Percentiles rank a stretch among this genome's conserved stretches.
phyloP scores from a whole-genome alignment of 148 eudicot genomes.

The Vaccinium myrtillus region DNA sequence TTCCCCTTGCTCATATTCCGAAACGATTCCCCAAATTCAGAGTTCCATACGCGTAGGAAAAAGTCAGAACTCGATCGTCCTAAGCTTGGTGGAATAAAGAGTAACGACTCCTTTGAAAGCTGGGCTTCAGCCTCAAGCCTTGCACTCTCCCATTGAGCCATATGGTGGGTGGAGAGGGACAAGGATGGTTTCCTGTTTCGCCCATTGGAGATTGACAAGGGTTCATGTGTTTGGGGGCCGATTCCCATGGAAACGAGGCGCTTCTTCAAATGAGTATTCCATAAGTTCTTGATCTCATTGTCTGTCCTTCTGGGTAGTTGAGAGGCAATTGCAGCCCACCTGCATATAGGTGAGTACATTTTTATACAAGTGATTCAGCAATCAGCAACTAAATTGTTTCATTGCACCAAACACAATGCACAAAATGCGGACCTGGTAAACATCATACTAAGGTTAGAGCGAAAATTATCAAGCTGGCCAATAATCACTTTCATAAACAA shows the following conservation, averaged over 20 bases:
- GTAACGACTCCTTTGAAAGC: constrained; percentile 61
- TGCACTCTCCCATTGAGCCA: constrained; percentile 99
- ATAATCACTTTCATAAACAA: neutral
- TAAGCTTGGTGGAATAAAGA: constrained; percentile 27
- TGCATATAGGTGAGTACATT: neutral
- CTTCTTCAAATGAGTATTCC: constrained; percentile 88
- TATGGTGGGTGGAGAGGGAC: constrained; percentile 81
- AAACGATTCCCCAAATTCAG: constrained; percentile 82
- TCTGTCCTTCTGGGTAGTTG: constrained; percentile 89
- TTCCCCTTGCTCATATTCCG: constrained; percentile 37
- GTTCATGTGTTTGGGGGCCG: constrained; percentile 82
- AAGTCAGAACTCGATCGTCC: constrained; percentile 39
- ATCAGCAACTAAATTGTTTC: neutral
- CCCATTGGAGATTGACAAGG: constrained; percentile 31
- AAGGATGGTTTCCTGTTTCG: constrained; percentile 35
- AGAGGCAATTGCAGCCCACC: constrained; percentile 52
- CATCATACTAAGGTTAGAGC: neutral
- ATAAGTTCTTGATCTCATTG: constrained; percentile 91
- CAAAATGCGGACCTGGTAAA: neutral
- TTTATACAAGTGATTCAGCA: neutral
- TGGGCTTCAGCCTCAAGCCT: constrained; percentile 98
- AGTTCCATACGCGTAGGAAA: constrained; percentile 77
- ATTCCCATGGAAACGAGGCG: constrained; percentile 72
- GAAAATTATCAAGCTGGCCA: neutral
- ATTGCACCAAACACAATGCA: too few species aligned